Percentiles rank a stretch among this genome's conserved stretches.
phyloP scores from a whole-genome alignment of 2,329 filamentous ascomycete genomes.

The Fusarium sp. region DNA sequence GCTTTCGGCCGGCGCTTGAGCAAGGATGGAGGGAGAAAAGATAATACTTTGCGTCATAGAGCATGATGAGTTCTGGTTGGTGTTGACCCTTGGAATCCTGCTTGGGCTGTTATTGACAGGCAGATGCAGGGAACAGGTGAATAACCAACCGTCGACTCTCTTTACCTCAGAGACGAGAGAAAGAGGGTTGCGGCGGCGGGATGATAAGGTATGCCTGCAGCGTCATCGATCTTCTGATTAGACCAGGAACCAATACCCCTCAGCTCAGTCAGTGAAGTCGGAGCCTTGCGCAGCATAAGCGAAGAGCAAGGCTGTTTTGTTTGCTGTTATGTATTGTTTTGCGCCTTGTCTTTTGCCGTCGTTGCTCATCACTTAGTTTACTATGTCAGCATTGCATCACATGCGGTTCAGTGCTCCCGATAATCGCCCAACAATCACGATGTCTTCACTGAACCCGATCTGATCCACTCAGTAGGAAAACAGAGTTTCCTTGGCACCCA shows the following conservation, averaged over 20 bases:
- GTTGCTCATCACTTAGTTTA: not conserved
- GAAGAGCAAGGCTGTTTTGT: conserved; percentile 10
- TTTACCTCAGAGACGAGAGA: conserved; percentile 1
- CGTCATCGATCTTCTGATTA: conserved; percentile 32
- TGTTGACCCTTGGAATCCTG: conserved; percentile 40
- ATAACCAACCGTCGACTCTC: not conserved
- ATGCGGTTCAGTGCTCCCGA: not conserved
- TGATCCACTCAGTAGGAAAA: conserved; percentile 1
- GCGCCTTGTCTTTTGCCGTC: conserved; percentile 9
- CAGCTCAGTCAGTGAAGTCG: not conserved
- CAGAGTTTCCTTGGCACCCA: conserved; percentile 25
- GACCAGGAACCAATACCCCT: conserved; percentile 9
- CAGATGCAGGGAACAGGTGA: conserved; percentile 9
- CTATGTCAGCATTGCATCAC: conserved; percentile 28
- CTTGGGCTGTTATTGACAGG: not conserved
- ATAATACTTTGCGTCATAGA: conserved; percentile 40
- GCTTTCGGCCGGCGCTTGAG: conserved; percentile 25
- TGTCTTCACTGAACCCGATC: conserved; percentile 2
- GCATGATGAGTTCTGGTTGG: conserved; percentile 23
- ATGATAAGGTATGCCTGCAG: conserved; percentile 28
- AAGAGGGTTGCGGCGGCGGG: conserved; percentile 24
- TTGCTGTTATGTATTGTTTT: not conserved
- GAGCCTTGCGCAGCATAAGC: not conserved
- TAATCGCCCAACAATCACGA: not conserved
- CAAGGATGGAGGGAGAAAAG: not conserved